Base-by-base conservation (phyloP, 371 early-diverging fungal genomes). In the Actinomucor elegans region DNA sequence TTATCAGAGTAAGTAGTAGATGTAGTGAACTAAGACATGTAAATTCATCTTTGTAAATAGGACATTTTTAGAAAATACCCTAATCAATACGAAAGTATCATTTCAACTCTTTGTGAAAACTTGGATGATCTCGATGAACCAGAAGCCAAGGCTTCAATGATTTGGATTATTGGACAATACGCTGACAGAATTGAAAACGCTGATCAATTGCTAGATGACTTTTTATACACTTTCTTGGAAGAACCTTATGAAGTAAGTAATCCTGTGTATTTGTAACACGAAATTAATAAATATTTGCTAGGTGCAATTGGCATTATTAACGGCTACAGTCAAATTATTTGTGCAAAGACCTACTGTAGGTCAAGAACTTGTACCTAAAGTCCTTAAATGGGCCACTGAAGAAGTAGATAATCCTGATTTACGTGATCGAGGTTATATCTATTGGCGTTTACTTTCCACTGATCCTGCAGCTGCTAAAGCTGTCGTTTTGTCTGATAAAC, bases 101-200 rank as follows among this genome's bases (percentile, higher is more conserved):
- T 97, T 51, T 81, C 85, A 2, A 81, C 87, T 1, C 77, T 98
- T 23, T 95, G 95, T 70, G 90, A 94, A 51, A 90, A 94, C 70
- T 67, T 96, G 46, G 94, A 94, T 57, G 81, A 74, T 36, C 59
- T 97, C 49, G 96, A 97, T 71, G 96, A 96, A 57, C 90, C 95
- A 11, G 96, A 97, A 47, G 96, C 98, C 34, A 93, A 93, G 64
- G 94, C 96, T 2, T 89, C 97, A 1, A 75, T 97, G 78, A 89
- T 96, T 51, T 98, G 98, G 98, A 95, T 98, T 51, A 85, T 96
- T 61, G 98, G 98, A 9, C 92, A 96, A 69, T 95, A 98, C 70
- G 92, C 94, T 3, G 93, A 94, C 50, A 76, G 93, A 36, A 94
- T 96, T 56, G 92, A 93, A 34, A 94, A 94, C 71, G 88, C 96